Base-by-base conservation (phyloP, 106 monocot species). In the Dendrobium chrysotoxum region DNA sequence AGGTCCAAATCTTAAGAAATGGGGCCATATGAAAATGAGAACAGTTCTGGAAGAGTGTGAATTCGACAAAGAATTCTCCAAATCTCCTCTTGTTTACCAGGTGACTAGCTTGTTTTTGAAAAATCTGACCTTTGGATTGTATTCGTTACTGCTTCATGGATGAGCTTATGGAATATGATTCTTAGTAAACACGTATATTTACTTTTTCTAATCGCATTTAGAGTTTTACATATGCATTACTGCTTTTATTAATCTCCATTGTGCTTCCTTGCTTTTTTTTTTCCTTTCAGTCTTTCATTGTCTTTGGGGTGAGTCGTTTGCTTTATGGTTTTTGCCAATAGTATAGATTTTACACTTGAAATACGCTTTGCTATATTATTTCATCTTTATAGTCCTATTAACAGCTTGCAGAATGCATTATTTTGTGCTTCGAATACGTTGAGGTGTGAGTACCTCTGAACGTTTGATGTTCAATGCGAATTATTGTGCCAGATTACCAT, bases 21-120 rank as follows among this genome's bases (percentile, higher is more conserved):
- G 98, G 98, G 98, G 98, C 17, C 98, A 98, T 80, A 95, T 98
- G 98, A 98, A 98, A 81, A 25, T 98, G 58, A 81, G 89, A 64
- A 86, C 46, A 50, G 74, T 95, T 82, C 89, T 98, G 53, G 87
- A 92, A 30, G 85, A 87, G 31, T 87, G 83, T 82, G 82, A 75
- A 77, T 98, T 95, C 82, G 88, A 94, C 72, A 92, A 92, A 84
- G 88, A 95, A 85, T 98, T 95, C 81, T 78, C 54, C 75, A 84
- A 82, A 84, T 86, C 95, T 9, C 94, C 98, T 4, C 92, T 98
- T 80, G 81, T 86, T 88, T 98, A 95, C 80, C 98, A 97, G 94
- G 97, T 97, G 75, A 41, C 13, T 74, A 8, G 61, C 61, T 74
- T 46, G 30, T 5, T 17, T 76, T 65, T 75, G 57, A 77, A 45